Percentiles rank a stretch among this genome's conserved stretches.
Conservation (phyloP, 2,329 filamentous ascomycete genomes). For the Verruconis gallopava region DNA sequence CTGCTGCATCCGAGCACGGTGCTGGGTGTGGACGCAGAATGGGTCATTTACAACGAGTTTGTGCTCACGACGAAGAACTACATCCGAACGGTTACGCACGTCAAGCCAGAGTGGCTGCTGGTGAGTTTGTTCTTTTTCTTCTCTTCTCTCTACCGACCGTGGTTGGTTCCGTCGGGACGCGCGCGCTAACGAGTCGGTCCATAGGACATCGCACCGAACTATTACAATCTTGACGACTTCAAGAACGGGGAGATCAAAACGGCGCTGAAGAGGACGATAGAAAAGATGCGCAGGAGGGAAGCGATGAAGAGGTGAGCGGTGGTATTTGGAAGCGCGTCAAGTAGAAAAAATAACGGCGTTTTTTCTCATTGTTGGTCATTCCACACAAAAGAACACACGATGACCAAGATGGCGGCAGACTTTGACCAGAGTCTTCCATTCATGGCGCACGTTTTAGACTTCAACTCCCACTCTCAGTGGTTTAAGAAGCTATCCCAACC, state of each 20-base stretch:
- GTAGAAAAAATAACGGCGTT: too few species aligned
- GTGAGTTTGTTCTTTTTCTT: slow-evolving; percentile 37
- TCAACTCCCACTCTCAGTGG: too few species aligned
- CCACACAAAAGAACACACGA: too few species aligned
- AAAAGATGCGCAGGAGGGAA: slow-evolving; percentile 43
- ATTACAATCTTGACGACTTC: slow-evolving; percentile 79
- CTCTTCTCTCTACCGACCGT: not conserved
- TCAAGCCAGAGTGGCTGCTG: slow-evolving; percentile 88
- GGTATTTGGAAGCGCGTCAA: too few species aligned
- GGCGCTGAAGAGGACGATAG: slow-evolving; percentile 40
- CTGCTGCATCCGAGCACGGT: slow-evolving; percentile 89
- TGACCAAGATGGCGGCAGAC: too few species aligned
- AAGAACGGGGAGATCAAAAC: slow-evolving; percentile 74
- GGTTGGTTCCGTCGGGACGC: not conserved
- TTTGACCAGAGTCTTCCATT: too few species aligned
- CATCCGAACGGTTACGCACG: slow-evolving; percentile 81
- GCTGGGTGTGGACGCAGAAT: slow-evolving; percentile 76
- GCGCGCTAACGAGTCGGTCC: slow-evolving; percentile 15
- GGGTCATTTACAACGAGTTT: slow-evolving; percentile 98
- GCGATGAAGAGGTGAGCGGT: slow-evolving; percentile 31
- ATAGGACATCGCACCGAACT: slow-evolving; percentile 78
- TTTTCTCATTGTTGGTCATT: too few species aligned
- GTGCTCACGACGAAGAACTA: slow-evolving; percentile 98
- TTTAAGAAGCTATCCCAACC: too few species aligned
- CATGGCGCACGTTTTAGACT: too few species aligned